Conservation (phyloP, 2,329 filamentous ascomycete species). For the Aotearoamyces nothofagi region DNA sequence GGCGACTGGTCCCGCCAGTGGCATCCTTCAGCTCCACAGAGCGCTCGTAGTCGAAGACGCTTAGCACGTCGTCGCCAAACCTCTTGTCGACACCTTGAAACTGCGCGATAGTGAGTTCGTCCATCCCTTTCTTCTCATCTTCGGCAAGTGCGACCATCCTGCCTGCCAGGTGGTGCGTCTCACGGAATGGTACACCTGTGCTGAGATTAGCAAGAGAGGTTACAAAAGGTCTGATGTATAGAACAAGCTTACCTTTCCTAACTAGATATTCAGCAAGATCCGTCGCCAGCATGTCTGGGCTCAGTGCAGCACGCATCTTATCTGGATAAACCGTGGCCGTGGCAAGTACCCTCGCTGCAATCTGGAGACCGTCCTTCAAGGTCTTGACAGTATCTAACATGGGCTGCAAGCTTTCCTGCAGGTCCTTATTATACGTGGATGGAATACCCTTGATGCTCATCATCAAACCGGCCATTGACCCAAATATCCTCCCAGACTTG, state of each 20-base stretch:
- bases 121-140: slow-evolving; percentile 49
- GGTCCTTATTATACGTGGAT: slow-evolving; percentile 78
- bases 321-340: slow-evolving; percentile 54
- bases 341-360: slow-evolving; percentile 62
- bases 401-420: slow-evolving; percentile 73
- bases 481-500: slow-evolving; percentile 63
- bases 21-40: slow-evolving; percentile 68
- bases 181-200: slow-evolving; percentile 45
- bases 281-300: slow-evolving; percentile 67
- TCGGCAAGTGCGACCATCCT: slow-evolving; percentile 60
- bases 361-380: slow-evolving; percentile 61
- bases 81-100: slow-evolving; percentile 51
- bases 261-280: slow-evolving; percentile 52
- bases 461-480: slow-evolving; percentile 69
- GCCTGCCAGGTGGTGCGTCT: slow-evolving; percentile 67
- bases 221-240: slow-evolving; percentile 2
- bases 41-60: slow-evolving; percentile 66
- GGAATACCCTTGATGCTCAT: slow-evolving; percentile 59
- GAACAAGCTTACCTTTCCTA: slow-evolving; percentile 30
- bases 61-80: slow-evolving; percentile 55
- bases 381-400: slow-evolving; percentile 72
- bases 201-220: slow-evolving; percentile 4
- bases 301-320: slow-evolving; percentile 67
- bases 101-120: slow-evolving; percentile 50
- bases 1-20: slow-evolving; percentile 64